Base-by-base conservation (phyloP, 768 basidiomycete species). In the Daedalea quercina region DNA sequence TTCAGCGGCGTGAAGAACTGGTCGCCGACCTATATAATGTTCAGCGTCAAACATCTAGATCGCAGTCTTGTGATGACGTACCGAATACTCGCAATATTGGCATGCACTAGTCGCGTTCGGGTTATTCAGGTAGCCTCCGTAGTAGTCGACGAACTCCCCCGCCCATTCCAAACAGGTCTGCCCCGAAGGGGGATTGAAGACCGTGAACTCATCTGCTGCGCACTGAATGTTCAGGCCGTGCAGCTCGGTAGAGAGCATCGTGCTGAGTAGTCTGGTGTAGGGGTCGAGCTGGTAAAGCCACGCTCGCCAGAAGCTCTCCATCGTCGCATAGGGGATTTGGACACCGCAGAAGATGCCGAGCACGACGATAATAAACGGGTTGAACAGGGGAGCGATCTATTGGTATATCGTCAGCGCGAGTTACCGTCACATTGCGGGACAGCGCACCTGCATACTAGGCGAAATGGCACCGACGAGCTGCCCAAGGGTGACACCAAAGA, bases 271-370 rank as follows among this genome's bases (percentile, higher is more conserved):
- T 22, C 87, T 79, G 0, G 86, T 90, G 66, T 82, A 88, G 0
- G 90, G 89, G 43, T 73, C 71, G 8, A 87, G 69, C 55, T 82
- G 74, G 66, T 92, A 92, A 15, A 91, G 66, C 88, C 89, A 92
- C n/a, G 73, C 74, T 56, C 78, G 71, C 85, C 85, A 90, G 74
- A 89, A 90, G 25, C 65, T 63, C 9, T 76, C 74, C 65, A 90
- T 67, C 3, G 74, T 75, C 0, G 82, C 78, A 53, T 77, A 84
- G 0, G 87, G 87, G 51, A 90, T 80, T 1, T 85, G 85, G 15
- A 90, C 87, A 63, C 90, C 90, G 59, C 87, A 89, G 78, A 91
- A 91, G 15, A 82, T 76, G 3, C 78, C 69, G 47, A 90, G 77
- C 35, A 85, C 71, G 28, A 84, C 65, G 41, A 76, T 71, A 45